Conservation (phyloP, 768 basidiomycete species). For the Trametes maxima region DNA sequence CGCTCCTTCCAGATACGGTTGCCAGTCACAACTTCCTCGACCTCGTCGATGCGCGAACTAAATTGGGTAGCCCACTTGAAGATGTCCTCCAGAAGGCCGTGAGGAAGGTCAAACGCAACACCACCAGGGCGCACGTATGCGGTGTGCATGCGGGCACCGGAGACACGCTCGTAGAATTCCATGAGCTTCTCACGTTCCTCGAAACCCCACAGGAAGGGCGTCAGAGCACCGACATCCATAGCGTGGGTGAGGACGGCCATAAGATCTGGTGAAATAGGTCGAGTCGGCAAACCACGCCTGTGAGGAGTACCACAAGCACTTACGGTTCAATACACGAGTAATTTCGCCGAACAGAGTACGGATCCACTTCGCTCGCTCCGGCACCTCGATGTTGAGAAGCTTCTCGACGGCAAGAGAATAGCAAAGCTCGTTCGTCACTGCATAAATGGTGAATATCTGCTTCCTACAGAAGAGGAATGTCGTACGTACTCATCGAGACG, state of each 20-base stretch:
- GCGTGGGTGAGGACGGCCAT: constrained; percentile 97
- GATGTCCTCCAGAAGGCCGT: constrained; percentile 98
- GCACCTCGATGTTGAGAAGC: constrained; percentile 94
- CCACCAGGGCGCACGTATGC: constrained; percentile 99
- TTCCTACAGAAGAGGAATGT: not conserved
- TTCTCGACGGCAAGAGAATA: constrained; percentile 98
- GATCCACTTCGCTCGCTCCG: constrained; percentile 98
- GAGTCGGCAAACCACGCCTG: constrained; percentile 6
- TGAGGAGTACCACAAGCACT: constrained; percentile 30
- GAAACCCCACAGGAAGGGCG: constrained; percentile 99
- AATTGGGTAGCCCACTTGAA: constrained; percentile 99
- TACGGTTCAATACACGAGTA: constrained; percentile 92
- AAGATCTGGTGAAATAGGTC: constrained; percentile 54
- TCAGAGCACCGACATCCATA: constrained; percentile 97
- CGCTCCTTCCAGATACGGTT: constrained; percentile 99
- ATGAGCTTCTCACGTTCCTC: constrained; percentile 99
- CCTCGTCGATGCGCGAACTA: constrained; percentile 86
- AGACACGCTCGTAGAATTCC: constrained; percentile 99
- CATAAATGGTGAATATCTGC: not conserved
- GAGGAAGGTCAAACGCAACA: constrained; percentile 96
- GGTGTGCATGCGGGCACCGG: constrained; percentile 94
- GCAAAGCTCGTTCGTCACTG: constrained; percentile 98
- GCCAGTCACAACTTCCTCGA: constrained; percentile 96
- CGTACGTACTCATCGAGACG: constrained; percentile 93
- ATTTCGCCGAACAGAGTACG: constrained; percentile 97